These are phyloP conservation scores for Clohesyomyces aquaticus DNA, from an alignment of 495 filamentous ascomycete genomes.

Conservation along the genomic window DNA sequence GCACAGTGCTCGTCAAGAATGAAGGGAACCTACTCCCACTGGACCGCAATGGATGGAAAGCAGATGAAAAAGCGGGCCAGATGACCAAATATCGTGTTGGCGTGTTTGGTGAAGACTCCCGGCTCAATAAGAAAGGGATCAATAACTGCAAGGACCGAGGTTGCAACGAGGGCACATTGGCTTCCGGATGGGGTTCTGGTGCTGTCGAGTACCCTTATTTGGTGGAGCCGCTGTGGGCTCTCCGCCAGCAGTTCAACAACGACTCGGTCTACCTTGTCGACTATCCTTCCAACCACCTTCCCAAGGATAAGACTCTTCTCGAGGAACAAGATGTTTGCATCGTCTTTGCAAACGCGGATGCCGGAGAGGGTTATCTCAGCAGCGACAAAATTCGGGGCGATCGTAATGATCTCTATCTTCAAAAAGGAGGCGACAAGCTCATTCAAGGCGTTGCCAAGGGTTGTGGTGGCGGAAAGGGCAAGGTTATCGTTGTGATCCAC, in stretches of 20 bases:
- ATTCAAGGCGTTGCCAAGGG: slow-evolving; percentile 69
- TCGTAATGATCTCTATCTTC: slow-evolving; percentile 76
- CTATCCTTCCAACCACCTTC: slow-evolving; percentile 62
- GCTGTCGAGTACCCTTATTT: slow-evolving; percentile 87
- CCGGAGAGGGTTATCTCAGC: slow-evolving; percentile 67
- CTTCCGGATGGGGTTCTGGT: slow-evolving; percentile 87
- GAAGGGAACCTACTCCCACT: slow-evolving; percentile 65
- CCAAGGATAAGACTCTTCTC: slow-evolving; percentile 50
- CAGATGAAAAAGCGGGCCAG: slow-evolving; percentile 45
- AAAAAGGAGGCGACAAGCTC: slow-evolving; percentile 77
- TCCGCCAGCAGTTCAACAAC: slow-evolving; percentile 63
- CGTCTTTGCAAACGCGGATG: slow-evolving; percentile 65
- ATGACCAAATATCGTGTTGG: slow-evolving; percentile 62
- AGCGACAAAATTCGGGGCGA: slow-evolving; percentile 69
- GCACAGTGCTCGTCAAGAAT: slow-evolving; percentile 86
- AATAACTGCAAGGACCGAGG: slow-evolving; percentile 77
- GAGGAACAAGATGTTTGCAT: slow-evolving; percentile 67
- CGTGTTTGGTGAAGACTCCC: slow-evolving; percentile 86
- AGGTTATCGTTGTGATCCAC: slow-evolving; percentile 85
- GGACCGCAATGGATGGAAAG: slow-evolving; percentile 54
- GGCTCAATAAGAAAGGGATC: slow-evolving; percentile 63
- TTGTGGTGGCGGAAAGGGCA: slow-evolving; percentile 69
- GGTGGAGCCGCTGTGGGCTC: slow-evolving; percentile 67
- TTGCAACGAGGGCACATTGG: slow-evolving; percentile 84
- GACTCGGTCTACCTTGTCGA: slow-evolving; percentile 63